These are phyloP conservation scores for Steccherinum ochraceum DNA, from an alignment of 768 basidiomycete species.

Conservation along the genomic window DNA sequence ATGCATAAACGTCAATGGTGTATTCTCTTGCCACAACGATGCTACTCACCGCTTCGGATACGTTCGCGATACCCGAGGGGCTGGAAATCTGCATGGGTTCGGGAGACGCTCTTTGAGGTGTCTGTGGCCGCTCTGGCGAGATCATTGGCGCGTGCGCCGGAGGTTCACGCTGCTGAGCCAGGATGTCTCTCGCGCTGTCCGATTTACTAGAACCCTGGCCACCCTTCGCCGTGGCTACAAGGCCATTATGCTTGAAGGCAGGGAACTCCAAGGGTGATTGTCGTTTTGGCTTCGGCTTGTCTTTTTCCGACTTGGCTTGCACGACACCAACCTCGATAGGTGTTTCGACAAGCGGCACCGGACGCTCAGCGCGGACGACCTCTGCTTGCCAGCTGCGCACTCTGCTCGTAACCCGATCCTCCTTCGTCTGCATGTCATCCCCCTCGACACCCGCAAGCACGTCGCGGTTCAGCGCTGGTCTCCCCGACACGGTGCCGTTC, in stretches of 20 bases:
- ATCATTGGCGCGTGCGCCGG: too few relatives aligned
- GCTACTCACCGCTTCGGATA: constrained; percentile 34
- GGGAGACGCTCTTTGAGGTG: constrained; percentile 1
- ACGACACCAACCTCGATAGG: constrained; percentile 7
- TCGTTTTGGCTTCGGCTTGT: constrained; percentile 2
- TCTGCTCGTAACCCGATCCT: constrained; percentile 28
- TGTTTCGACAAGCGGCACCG: constrained; percentile 9
- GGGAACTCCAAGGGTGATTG: constrained; percentile 34
- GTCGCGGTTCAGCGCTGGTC: background rate
- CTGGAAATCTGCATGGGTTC: background rate
- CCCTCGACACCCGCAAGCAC: background rate
- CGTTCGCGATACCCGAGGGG: constrained; percentile 24
- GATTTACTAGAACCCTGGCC: too few relatives aligned
- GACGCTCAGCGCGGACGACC: constrained; percentile 7
- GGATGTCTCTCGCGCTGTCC: too few relatives aligned
- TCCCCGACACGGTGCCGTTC: background rate
- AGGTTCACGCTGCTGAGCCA: too few relatives aligned
- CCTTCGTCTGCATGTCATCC: constrained; percentile 8
- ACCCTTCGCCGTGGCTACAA: constrained; percentile 5
- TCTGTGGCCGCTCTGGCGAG: background rate
- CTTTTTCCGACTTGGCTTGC: constrained; percentile 5
- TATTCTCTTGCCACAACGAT: too few relatives aligned
- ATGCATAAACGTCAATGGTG: constrained; percentile 7
- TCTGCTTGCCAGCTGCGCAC: constrained; percentile 30
- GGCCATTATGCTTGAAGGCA: constrained; percentile 31